phyloP scores from a whole-genome alignment of 805 yeast species.

The Wickerhamomyces strasburgensis region DNA sequence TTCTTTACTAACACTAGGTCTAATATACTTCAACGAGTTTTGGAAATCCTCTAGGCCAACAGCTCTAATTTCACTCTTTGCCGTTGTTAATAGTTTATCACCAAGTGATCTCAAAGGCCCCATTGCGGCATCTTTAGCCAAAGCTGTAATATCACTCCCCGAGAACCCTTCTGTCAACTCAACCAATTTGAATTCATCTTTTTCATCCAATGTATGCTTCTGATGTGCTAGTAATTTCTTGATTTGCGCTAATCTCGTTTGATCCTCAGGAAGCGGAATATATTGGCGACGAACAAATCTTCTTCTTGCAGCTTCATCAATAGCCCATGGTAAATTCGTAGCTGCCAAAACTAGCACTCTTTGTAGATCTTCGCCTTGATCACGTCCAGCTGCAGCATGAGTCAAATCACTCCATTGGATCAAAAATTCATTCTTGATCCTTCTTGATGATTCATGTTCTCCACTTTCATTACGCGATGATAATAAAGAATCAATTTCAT shows the following conservation, averaged over 20 bases:
- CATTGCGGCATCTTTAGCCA: constrained; percentile 97
- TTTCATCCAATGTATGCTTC: constrained; percentile 59
- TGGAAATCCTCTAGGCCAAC: constrained; percentile 69
- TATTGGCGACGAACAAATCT: constrained; percentile 88
- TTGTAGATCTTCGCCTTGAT: constrained; percentile 36
- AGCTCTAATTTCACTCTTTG: constrained; percentile 75
- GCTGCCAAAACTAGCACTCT: constrained; percentile 91
- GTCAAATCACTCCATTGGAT: constrained; percentile 94
- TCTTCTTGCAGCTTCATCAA: constrained; percentile 94
- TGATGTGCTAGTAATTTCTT: constrained; percentile 63
- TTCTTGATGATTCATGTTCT: constrained; percentile 82
- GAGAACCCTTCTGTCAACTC: constrained; percentile 75
- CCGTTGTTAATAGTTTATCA: constrained; percentile 63
- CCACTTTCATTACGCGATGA: constrained; percentile 68
- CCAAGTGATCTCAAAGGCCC: constrained; percentile 91
- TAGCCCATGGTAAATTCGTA: constrained; percentile 94
- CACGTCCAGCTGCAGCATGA: constrained; percentile 69
- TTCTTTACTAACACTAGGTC: constrained; percentile 84
- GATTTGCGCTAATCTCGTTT: constrained; percentile 72
- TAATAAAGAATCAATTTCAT: constrained; percentile 88
- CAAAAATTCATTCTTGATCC: constrained; percentile 88
- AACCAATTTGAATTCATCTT: constrained; percentile 57
- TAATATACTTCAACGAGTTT: constrained; percentile 67
- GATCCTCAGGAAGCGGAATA: constrained; percentile 88
- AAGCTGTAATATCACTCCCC: constrained; percentile 90